phyloP scores from a whole-genome alignment of 176 grass and related monocot species.

The Phoenix dactylifera region DNA sequence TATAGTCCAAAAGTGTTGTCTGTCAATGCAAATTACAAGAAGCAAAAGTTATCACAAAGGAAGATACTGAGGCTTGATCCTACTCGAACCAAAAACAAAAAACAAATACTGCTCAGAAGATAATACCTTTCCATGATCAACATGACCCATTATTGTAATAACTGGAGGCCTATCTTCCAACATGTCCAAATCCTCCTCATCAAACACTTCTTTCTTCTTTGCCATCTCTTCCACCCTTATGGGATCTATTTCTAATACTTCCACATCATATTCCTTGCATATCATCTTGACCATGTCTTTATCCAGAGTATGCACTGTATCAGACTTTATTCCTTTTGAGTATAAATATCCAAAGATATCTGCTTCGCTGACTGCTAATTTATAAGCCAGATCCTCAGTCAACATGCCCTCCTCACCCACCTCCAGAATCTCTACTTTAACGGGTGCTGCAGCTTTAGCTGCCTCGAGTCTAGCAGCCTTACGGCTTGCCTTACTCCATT shows the following conservation, averaged over 20 bases:
- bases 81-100: not conserved
- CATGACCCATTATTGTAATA: slow-evolving; percentile 99
- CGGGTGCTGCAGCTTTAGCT: slow-evolving; percentile 60
- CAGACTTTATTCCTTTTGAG: slow-evolving; percentile 44
- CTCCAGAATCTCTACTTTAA: slow-evolving; percentile 96
- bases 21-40: slow-evolving; percentile 33
- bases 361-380: slow-evolving; percentile 54
- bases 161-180: slow-evolving; percentile 76
- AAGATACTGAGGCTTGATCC: too few species aligned
- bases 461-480: slow-evolving; percentile 62
- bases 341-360: slow-evolving; percentile 69
- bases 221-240: slow-evolving; percentile 79
- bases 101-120: not conserved
- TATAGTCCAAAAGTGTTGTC: slow-evolving; percentile 93
- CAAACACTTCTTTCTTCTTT: slow-evolving; percentile 86
- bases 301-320: slow-evolving; percentile 56
- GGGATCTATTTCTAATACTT: slow-evolving; percentile 69
- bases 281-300: slow-evolving; percentile 95
- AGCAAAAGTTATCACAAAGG: not conserved
- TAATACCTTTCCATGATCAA: slow-evolving; percentile 95
- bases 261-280: slow-evolving; percentile 91
- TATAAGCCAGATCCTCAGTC: slow-evolving; percentile 70
- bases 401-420: slow-evolving; percentile 82
- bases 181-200: slow-evolving; percentile 79
- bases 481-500: slow-evolving; percentile 76